These are phyloP conservation scores for Stachybotrys chlorohalonatus DNA, from an alignment of 2,329 filamentous ascomycete genomes.

Conservation along the genomic window DNA sequence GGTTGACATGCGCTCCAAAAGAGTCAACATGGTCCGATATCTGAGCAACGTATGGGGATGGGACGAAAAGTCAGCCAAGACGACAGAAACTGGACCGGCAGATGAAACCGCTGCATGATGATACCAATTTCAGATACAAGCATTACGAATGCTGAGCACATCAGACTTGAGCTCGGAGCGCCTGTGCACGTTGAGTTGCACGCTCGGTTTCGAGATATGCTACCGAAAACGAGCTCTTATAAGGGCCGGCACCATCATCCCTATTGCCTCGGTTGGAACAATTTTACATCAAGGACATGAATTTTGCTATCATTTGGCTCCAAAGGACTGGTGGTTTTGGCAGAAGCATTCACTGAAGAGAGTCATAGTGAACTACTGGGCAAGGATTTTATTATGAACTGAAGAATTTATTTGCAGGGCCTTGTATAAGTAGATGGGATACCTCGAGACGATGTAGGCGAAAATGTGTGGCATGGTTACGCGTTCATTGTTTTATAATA, in stretches of 20 bases:
- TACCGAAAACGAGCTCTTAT: no score
- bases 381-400: not conserved
- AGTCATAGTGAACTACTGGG: no score
- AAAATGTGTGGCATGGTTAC: not conserved
- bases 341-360: no score
- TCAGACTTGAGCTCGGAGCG: no score
- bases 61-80: constrained; percentile 47
- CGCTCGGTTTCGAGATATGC: no score
- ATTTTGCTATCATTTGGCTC: no score
- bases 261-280: no score
- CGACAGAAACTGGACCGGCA: not conserved
- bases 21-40: constrained; percentile 96
- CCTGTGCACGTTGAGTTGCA: no score
- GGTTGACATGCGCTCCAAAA: constrained; percentile 89
- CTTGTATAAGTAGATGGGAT: not conserved
- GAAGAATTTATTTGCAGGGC: not conserved
- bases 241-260: no score
- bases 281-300: no score
- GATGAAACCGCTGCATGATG: not conserved
- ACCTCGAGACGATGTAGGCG: not conserved
- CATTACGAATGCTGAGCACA: no score
- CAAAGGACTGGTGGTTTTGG: no score
- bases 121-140: not conserved
- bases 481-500: not conserved
- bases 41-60: constrained; percentile 95